Conservation (phyloP, 805 yeast species). For the Lipomyces chichibuensis region DNA sequence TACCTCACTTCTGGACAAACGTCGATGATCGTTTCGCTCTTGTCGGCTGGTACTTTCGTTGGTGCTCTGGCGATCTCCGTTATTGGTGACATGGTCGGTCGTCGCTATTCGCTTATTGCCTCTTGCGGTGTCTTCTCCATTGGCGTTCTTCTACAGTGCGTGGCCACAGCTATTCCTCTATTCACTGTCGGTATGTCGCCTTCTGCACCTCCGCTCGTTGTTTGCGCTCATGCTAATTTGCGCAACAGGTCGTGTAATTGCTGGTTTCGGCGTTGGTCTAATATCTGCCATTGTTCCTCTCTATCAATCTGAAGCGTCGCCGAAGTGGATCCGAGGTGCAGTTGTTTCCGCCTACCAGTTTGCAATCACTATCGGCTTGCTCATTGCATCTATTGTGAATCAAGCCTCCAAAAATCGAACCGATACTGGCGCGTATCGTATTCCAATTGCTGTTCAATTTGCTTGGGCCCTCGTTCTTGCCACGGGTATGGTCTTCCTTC, state of each 20-base stretch:
- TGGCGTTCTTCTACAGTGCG: conserved; percentile 73
- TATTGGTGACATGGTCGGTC: conserved; percentile 71
- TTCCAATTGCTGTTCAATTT: conserved; percentile 75
- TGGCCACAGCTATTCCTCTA: conserved; percentile 53
- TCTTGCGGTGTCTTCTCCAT: conserved; percentile 65
- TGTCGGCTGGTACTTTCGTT: conserved; percentile 86
- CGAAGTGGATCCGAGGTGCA: conserved; percentile 77
- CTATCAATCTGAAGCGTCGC: conserved; percentile 78
- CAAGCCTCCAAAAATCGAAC: conserved; percentile 44
- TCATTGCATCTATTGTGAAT: conserved; percentile 56
- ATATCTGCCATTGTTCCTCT: conserved; percentile 76
- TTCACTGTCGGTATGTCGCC: conserved; percentile 51
- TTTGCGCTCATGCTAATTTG: not conserved
- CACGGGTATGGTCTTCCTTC: conserved; percentile 65
- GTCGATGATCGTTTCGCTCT: conserved; percentile 72
- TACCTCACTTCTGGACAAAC: conserved; percentile 13
- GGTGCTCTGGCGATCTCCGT: conserved; percentile 67
- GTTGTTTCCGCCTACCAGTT: conserved; percentile 74
- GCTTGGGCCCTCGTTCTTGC: conserved; percentile 65
- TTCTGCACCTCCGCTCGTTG: not conserved
- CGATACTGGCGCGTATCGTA: conserved; percentile 82
- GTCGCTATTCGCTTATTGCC: conserved; percentile 51
- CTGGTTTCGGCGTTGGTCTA: conserved; percentile 80
- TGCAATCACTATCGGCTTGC: conserved; percentile 70
- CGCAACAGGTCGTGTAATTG: conserved; percentile 58